phyloP scores from a whole-genome alignment of 192 early-diverging fungal genomes.

The Kappamyces sp. region DNA sequence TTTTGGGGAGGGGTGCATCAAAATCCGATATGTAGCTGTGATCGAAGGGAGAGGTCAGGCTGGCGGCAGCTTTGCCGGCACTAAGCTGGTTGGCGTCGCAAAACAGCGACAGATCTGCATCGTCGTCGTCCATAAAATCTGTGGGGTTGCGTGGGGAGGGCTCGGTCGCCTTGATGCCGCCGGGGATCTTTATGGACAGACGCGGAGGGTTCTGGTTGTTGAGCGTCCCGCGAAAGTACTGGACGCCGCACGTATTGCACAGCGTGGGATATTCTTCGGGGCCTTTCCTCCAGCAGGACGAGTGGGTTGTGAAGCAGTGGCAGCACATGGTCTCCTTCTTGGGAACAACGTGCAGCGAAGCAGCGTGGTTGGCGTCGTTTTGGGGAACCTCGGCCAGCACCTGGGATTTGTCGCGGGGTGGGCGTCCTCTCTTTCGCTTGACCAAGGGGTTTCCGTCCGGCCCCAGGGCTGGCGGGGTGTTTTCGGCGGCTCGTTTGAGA shows the following conservation, averaged over 20 bases:
- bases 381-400: background rate
- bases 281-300: constrained; percentile 42
- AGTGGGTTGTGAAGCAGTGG: constrained; percentile 20
- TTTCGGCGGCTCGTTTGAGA: too few relatives aligned
- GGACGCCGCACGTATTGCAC: constrained; percentile 42
- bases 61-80: background rate
- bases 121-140: background rate
- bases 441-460: background rate
- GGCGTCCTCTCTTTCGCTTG: background rate
- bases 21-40: constrained; percentile 8
- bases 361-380: background rate
- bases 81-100: background rate
- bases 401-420: background rate
- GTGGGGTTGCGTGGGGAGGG: background rate
- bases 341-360: background rate
- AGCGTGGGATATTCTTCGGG: constrained; percentile 27
- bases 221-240: constrained; percentile 37
- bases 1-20: constrained; percentile 6
- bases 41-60: constrained; percentile 8
- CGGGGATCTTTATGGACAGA: background rate
- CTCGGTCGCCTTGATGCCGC: background rate
- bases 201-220: constrained; percentile 4
- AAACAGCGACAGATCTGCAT: background rate
- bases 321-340: constrained; percentile 16
- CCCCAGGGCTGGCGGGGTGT: too few relatives aligned